A percentile compares a stretch with the other conserved stretches of the same genome.
Conservation (phyloP, 1,139 yeast species). For the Magnusiomyces clavatus region DNA sequence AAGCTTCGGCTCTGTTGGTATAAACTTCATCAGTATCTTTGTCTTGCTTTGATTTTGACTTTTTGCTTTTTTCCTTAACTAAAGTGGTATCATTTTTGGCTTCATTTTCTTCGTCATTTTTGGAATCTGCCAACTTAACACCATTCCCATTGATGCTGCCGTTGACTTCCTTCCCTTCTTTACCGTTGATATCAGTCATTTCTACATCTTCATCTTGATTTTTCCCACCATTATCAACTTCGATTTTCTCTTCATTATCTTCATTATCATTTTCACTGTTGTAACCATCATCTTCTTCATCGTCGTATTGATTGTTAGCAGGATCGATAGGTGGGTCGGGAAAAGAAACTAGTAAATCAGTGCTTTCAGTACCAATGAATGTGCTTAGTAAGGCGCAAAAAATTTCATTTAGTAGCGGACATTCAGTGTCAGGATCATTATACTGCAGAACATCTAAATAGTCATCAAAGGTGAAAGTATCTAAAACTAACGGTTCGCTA, state of each 20-base stretch:
- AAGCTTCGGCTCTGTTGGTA: slow-evolving; percentile 44
- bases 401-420: slow-evolving; percentile 59
- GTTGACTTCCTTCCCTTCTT: slow-evolving; percentile 9
- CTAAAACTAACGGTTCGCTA: slow-evolving; percentile 53
- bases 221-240: slow-evolving; percentile 22
- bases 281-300: slow-evolving; percentile 31
- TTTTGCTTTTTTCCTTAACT: neutral
- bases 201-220: slow-evolving; percentile 17
- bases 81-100: slow-evolving; percentile 6
- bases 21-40: slow-evolving; percentile 13
- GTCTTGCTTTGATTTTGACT: slow-evolving; percentile 17
- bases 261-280: slow-evolving; percentile 23
- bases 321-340: slow-evolving; percentile 32
- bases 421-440: slow-evolving; percentile 39
- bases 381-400: slow-evolving; percentile 48
- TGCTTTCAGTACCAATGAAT: slow-evolving; percentile 22
- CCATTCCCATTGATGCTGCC: slow-evolving; percentile 8
- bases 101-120: slow-evolving; percentile 20
- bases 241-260: slow-evolving; percentile 27
- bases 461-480: slow-evolving; percentile 75
- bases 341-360: slow-evolving; percentile 34
- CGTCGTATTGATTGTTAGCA: slow-evolving; percentile 16
- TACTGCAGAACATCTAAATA: slow-evolving; percentile 54
- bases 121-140: slow-evolving; percentile 17
- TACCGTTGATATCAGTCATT: slow-evolving; percentile 11